phyloP scores from a whole-genome alignment of 2,329 filamentous ascomycete genomes.

The Fusarium tupiense region DNA sequence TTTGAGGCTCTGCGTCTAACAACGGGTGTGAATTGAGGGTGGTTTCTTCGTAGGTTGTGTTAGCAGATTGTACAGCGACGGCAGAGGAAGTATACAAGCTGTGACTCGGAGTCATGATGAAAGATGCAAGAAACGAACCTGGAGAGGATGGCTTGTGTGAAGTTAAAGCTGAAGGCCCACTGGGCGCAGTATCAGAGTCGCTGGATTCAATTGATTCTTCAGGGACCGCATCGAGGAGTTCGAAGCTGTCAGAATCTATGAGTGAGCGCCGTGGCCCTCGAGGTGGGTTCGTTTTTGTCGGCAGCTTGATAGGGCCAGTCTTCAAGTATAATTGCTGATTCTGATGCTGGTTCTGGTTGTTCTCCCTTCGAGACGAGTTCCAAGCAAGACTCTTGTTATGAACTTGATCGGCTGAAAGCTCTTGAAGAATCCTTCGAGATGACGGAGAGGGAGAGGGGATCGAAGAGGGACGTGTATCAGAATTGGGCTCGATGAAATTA shows the following conservation, averaged over 20 bases:
- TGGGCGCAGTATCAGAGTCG: constrained; percentile 6
- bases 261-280: constrained; percentile 45
- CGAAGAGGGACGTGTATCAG: constrained; percentile 22
- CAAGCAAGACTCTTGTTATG: constrained; percentile 39
- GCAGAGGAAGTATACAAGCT: background rate
- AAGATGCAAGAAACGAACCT: constrained; percentile 28
- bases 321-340: constrained; percentile 11
- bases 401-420: constrained; percentile 40
- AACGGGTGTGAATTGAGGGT: constrained; percentile 37
- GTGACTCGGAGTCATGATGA: background rate
- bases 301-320: constrained; percentile 17
- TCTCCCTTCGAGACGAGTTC: constrained; percentile 10
- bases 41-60: constrained; percentile 19
- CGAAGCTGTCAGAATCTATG: constrained; percentile 47
- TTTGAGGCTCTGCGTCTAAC: constrained; percentile 35
- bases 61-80: constrained; percentile 10
- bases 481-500: constrained; percentile 28
- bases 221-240: constrained; percentile 47
- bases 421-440: constrained; percentile 40
- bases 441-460: constrained; percentile 29
- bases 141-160: background rate
- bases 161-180: background rate
- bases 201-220: constrained; percentile 41
- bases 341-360: background rate
- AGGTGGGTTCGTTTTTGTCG: constrained; percentile 21